A percentile compares a stretch with the other conserved stretches of the same genome.
Evolutionary conservation across 495 filamentous ascomycete species (phyloP).

Genomic region (Apodospora peruviana): DNA sequence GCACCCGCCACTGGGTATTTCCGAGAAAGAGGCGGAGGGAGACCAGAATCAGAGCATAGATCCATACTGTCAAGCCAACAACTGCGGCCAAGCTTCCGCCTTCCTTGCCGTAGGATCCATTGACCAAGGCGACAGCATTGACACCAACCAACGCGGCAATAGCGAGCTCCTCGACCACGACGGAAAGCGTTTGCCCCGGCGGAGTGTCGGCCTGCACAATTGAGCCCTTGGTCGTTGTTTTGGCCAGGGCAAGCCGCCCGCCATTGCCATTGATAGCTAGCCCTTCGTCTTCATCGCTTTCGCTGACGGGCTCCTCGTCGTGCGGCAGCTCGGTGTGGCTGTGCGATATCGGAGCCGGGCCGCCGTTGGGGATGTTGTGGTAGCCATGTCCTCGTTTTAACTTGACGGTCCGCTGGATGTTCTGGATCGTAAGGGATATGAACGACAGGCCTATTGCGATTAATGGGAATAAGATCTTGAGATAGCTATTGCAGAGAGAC

Average conservation of each 20-base stretch:
- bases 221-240: constrained; percentile 56
- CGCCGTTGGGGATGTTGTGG: constrained; percentile 37
- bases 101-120: constrained; percentile 24
- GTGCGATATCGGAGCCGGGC: constrained; percentile 29
- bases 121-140: constrained; percentile 55
- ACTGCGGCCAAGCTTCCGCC: constrained; percentile 50
- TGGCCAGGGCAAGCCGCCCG: constrained; percentile 51
- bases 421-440: constrained; percentile 54
- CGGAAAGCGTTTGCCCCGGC: constrained; percentile 60
- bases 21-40: constrained; percentile 68
- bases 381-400: constrained; percentile 46
- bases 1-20: constrained; percentile 59
- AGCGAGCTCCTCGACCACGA: constrained; percentile 68
- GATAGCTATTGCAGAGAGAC: constrained; percentile 55
- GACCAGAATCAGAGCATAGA: constrained; percentile 73
- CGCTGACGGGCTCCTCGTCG: constrained; percentile 37
- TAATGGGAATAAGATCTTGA: constrained; percentile 79
- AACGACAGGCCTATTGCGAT: constrained; percentile 64
- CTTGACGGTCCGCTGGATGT: constrained; percentile 39
- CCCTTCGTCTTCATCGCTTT: constrained; percentile 60
- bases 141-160: constrained; percentile 65
- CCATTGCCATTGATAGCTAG: constrained; percentile 41
- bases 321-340: constrained; percentile 44
- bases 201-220: constrained; percentile 75
- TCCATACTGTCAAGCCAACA: constrained; percentile 65